Percentiles rank a stretch among this genome's conserved stretches.
phyloP scores from a whole-genome alignment of 768 basidiomycete genomes.

The Rhodotorula sphaerocarpa region DNA sequence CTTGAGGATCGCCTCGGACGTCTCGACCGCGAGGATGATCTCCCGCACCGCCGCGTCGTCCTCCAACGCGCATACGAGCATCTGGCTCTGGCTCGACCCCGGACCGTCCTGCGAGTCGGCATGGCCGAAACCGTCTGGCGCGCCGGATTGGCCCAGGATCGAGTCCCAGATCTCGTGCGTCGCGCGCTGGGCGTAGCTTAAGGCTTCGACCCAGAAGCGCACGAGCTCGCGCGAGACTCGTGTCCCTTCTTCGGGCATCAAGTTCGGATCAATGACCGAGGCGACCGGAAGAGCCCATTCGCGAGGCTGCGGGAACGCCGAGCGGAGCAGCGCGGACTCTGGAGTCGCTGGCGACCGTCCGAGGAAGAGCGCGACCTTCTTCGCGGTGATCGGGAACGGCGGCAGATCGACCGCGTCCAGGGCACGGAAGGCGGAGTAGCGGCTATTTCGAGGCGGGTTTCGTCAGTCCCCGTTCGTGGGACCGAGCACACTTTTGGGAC shows the following conservation, averaged over 20 bases:
- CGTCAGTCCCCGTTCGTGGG: too few relatives aligned
- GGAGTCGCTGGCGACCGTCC: neutral
- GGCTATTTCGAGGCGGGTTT: too few relatives aligned
- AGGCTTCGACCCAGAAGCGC: conserved; percentile 21
- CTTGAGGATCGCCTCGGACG: neutral
- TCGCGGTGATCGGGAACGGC: conserved; percentile 11
- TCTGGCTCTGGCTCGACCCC: too few relatives aligned
- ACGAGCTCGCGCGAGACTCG: conserved; percentile 20
- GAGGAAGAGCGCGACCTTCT: conserved; percentile 23
- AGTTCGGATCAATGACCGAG: neutral
- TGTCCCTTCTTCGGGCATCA: conserved; percentile 5
- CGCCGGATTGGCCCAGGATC: too few relatives aligned
- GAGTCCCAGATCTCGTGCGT: conserved; percentile 4
- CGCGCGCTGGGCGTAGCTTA: conserved; percentile 17
- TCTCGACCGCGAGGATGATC: conserved; percentile 1
- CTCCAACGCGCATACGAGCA: neutral
- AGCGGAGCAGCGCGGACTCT: neutral
- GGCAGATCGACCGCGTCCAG: neutral
- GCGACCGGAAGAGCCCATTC: neutral
- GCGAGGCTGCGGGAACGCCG: neutral
- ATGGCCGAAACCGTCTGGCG: too few relatives aligned
- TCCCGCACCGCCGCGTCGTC: neutral
- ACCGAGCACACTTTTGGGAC: neutral
- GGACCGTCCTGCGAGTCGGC: too few relatives aligned
- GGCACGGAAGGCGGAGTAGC: conserved; percentile 14